phyloP scores from a whole-genome alignment of 805 yeast species.

The Sporopachydermia lactativora region DNA sequence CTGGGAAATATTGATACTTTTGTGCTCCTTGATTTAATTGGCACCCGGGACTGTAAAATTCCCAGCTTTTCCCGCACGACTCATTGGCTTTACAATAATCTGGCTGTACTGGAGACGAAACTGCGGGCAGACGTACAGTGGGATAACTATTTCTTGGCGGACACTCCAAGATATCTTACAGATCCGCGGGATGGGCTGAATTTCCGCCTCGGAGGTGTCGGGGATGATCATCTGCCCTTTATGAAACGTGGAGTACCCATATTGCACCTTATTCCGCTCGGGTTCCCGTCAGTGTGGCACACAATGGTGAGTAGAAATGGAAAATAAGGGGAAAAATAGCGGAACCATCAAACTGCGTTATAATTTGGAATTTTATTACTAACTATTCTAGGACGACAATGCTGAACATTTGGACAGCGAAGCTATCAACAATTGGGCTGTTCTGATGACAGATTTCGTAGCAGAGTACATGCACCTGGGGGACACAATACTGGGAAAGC shows the following conservation, averaged over 20 bases:
- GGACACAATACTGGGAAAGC: background rate
- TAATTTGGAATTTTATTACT: too few species aligned
- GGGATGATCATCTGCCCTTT: conserved; percentile 45
- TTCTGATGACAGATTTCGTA: conserved; percentile 26
- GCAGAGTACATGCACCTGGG: conserved; percentile 17
- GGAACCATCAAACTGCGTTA: too few species aligned
- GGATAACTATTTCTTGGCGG: background rate
- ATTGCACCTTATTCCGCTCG: conserved; percentile 37
- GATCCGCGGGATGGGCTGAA: background rate
- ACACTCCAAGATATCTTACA: background rate
- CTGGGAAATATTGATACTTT: conserved; percentile 27
- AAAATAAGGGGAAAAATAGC: too few species aligned
- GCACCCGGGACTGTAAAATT: conserved; percentile 22
- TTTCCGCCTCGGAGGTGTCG: conserved; percentile 13
- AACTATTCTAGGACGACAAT: conserved; percentile 23
- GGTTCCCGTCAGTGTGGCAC: conserved; percentile 42
- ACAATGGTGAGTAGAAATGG: conserved; percentile 19
- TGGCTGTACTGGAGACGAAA: conserved; percentile 23
- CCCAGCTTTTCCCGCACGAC: conserved; percentile 32
- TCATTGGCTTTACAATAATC: conserved; percentile 21
- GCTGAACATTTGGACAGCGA: conserved; percentile 26
- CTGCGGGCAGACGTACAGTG: conserved; percentile 7
- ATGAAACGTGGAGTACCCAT: conserved; percentile 30
- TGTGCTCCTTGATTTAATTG: conserved; percentile 37
- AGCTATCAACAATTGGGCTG: conserved; percentile 32